phyloP scores from a whole-genome alignment of 164 flowering plant genomes.

The Akebia trifoliata region DNA sequence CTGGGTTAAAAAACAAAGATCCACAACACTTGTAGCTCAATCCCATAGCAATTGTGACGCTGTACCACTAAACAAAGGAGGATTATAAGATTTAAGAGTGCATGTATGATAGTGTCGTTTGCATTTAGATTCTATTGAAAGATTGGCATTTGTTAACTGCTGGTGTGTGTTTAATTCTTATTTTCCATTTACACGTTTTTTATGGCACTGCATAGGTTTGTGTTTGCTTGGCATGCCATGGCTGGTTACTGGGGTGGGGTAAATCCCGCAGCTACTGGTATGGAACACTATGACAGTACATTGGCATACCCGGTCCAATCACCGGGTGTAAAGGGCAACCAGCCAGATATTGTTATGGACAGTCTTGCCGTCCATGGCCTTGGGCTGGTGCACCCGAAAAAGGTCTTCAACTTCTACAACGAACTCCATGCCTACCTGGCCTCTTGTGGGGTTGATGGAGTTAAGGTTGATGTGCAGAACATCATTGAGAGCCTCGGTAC shows the following conservation, averaged over 20 bases:
- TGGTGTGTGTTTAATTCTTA: too few relatives aligned
- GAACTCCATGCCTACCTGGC: slow-evolving; percentile 91
- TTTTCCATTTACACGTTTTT: too few relatives aligned
- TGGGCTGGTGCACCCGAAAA: slow-evolving; percentile 86
- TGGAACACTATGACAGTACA: slow-evolving; percentile 79
- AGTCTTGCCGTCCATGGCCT: slow-evolving; percentile 79
- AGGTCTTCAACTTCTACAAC: slow-evolving; percentile 82
- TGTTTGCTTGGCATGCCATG: slow-evolving; percentile 94
- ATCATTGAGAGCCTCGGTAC: slow-evolving; percentile 91
- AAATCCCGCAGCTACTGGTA: slow-evolving; percentile 72
- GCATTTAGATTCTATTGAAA: too few relatives aligned
- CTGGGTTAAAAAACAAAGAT: too few relatives aligned
- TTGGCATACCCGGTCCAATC: slow-evolving; percentile 82
- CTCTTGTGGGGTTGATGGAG: slow-evolving; percentile 91
- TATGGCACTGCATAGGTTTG: too few relatives aligned
- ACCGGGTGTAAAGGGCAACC: slow-evolving; percentile 83
- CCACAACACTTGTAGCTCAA: too few relatives aligned
- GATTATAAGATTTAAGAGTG: too few relatives aligned
- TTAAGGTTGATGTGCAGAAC: slow-evolving; percentile 91
- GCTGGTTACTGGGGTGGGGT: slow-evolving; percentile 99
- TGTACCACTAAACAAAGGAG: too few relatives aligned
- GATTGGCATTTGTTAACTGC: background rate
- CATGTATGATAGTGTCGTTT: too few relatives aligned
- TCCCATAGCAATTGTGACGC: too few relatives aligned
- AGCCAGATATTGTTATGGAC: slow-evolving; percentile 90